A percentile compares a stretch with the other conserved stretches of the same genome.
These are phyloP conservation scores for Davidsoniella eucalypti DNA, from an alignment of 2,329 filamentous ascomycete species.

Conservation along the genomic window DNA sequence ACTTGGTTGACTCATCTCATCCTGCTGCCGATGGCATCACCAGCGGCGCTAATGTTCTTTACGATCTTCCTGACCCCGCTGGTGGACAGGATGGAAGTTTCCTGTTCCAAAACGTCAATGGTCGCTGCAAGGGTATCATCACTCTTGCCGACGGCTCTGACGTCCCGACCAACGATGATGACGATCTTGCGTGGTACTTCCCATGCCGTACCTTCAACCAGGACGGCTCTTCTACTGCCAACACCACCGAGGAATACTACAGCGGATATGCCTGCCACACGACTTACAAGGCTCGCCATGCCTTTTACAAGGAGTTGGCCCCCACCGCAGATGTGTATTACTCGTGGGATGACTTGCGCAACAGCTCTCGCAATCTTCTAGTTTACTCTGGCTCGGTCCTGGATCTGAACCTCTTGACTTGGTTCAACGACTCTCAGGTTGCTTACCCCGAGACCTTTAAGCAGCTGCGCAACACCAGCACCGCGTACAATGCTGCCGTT, in stretches of 20 bases:
- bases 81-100: conserved; percentile 91
- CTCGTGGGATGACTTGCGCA: conserved; percentile 87
- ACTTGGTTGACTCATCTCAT: conserved; percentile 61
- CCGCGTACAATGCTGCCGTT: conserved; percentile 42
- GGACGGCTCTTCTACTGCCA: conserved; percentile 69
- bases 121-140: conserved; percentile 84
- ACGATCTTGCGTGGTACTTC: conserved; percentile 88
- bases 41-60: conserved; percentile 61
- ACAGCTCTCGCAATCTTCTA: conserved; percentile 73
- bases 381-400: conserved; percentile 91
- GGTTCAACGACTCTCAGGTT: conserved; percentile 78
- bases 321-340: conserved; percentile 81
- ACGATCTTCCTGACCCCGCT: conserved; percentile 64
- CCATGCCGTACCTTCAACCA: conserved; percentile 85
- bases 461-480: conserved; percentile 53
- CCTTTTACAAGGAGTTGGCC: conserved; percentile 55
- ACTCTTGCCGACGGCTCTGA: conserved; percentile 53
- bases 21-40: conserved; percentile 67
- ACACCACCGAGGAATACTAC: conserved; percentile 59
- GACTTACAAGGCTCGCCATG: conserved; percentile 44
- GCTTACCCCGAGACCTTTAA: conserved; percentile 61
- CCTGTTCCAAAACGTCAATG: conserved; percentile 96
- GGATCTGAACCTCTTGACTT: conserved; percentile 72
- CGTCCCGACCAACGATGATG: conserved; percentile 57
- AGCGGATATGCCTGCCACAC: conserved; percentile 84